Evolutionary conservation across 805 yeast species (phyloP), one percentile per base, ranked within the genome.

Genomic region (Barnettozyma salicaria): DNA sequence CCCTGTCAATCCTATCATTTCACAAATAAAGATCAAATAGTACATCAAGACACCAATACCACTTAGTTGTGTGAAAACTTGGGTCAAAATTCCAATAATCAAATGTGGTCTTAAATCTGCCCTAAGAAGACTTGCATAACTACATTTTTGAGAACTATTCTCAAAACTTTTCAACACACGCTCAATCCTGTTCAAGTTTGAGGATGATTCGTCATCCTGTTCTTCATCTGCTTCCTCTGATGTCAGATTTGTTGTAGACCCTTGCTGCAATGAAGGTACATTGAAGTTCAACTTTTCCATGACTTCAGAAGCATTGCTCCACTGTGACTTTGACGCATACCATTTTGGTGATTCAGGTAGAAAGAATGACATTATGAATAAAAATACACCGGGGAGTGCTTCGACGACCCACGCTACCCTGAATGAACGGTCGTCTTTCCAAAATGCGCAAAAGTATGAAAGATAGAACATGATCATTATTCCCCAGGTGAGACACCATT

Each of bases 401-500:
- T 72, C 67, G 61, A 83, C 30, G 52, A 75, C 64, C 83, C 89
- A 67, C 40, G 77, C 82, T 17, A 74, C 54, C 50, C 89, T 68
- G 70, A 80, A 79, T 34, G 82, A 68, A 32, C 64, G 56, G 16
- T 71, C 72, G 9, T 63, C 61, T 8, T 58, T 48, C 19, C 69
- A 56, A 38, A 51, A 61, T 6, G 65, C 65, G 54, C 67, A 75
- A 12, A 69, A 67, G 44, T 68, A 66, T 11, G 72, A 63, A 5
- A 73, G 50, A 36, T 70, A 75, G 50, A 71, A 75, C 55, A 77
- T 75, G 39, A 68, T 52, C 67, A 76, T 61, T 34, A 76, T 75
- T 23, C 82, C 81, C 45, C 71, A 65, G 2, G 80, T 77, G 28
- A 76, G 67, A 47, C 72, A 66, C 49, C 74, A 66, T 52, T 76